Base-by-base conservation (phyloP, 495 filamentous ascomycete genomes). In the Trichoderma reesei region DNA sequence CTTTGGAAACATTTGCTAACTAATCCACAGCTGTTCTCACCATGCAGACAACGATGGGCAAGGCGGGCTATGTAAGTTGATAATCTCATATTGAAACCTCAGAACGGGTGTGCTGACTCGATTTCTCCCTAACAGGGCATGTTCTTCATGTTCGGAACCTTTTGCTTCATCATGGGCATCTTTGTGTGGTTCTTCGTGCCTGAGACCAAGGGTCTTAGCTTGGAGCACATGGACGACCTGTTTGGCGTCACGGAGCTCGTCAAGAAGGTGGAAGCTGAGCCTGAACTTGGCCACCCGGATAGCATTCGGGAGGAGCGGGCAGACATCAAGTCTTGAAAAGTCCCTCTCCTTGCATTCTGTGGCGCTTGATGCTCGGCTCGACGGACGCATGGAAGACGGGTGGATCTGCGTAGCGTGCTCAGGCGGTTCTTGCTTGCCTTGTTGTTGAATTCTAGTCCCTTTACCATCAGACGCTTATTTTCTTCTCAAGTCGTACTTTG, bases 151-250 rank as follows among this genome's bases (percentile, higher is more conserved):
- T 66, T 66, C 26, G 84, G 84, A 59, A 84, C 85, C 51, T 87
- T 87, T 65, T 83, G 83, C 37, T 84, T 81, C 13, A 75, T 98
- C 66, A 96, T 96, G 91, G 93, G 93, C 36, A n/a, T 71, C 60
- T 85, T 83, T 54, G 81, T 82, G 16, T 83, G 78, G 76, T 83
- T 85, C 72, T 80, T 84, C 38, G 77, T 85, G 20, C 82, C 82
- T 1, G 83, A 85, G 71, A 85, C 83, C 0, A 85, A 85, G 72
- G 83, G 83, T 20, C 20, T 72, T 51, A 75, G 74, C 14, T 71
- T 78, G 10, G 74, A 77, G 63, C 74, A 73, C 67, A 80, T 80
- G 78, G 76, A 79, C 61, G 75, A 79, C 41, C 74, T 81, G 56
- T 83, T 83, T 64, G 80, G 82, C 38, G 73, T 80, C 10, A 68